Evolutionary conservation across 257 asterid genomes (phyloP).

Genomic region (Solanum infundibuliforme): DNA sequence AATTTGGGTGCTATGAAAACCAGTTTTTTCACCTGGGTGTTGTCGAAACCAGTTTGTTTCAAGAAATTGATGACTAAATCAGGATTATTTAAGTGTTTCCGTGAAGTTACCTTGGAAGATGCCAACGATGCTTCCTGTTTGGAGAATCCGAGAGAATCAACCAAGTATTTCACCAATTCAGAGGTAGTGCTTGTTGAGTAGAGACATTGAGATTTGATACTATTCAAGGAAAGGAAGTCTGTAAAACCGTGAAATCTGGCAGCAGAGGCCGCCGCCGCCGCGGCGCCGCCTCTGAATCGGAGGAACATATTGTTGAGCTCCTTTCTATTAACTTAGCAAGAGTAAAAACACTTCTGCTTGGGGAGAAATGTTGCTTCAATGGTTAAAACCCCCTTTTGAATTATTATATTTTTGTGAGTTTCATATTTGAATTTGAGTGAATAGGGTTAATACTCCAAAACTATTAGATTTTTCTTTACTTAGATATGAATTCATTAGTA

Average conservation of each 20-base stretch:
- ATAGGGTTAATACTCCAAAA: too few species aligned
- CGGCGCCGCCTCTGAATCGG: not conserved
- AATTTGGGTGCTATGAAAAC: not conserved
- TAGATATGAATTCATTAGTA: too few species aligned
- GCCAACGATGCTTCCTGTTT: not conserved
- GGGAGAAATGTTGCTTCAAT: not conserved
- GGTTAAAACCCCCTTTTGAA: too few species aligned
- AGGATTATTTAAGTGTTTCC: not conserved
- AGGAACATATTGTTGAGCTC: not conserved
- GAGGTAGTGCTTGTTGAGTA: not conserved
- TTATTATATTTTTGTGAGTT: not conserved
- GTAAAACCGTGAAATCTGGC: not conserved
- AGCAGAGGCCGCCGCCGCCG: not conserved
- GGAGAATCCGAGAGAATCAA: constrained; percentile 12
- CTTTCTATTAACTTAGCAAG: not conserved
- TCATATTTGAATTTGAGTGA: too few species aligned
- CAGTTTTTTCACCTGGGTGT: not conserved
- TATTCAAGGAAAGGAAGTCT: not conserved
- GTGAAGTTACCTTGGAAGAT: not conserved
- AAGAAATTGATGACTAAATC: constrained; percentile 5
- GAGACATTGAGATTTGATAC: not conserved
- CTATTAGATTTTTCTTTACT: too few species aligned
- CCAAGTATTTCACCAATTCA: not conserved
- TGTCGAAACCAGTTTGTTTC: not conserved
- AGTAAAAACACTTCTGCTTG: not conserved